phyloP scores from a whole-genome alignment of 495 filamentous ascomycete genomes.

The Chaetomium cochliodes region DNA sequence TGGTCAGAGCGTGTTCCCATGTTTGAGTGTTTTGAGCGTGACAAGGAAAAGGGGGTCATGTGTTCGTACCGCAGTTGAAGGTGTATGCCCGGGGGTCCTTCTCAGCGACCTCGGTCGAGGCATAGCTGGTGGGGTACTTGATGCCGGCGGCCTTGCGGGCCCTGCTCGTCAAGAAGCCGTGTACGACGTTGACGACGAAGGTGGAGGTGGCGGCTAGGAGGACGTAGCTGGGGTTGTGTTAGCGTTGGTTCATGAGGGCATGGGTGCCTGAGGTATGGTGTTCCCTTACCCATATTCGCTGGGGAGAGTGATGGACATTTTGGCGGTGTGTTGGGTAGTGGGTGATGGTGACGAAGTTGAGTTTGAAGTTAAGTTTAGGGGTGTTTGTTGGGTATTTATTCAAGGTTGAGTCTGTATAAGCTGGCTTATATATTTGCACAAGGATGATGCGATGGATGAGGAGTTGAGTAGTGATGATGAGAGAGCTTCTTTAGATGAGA shows the following conservation, averaged over 20 bases:
- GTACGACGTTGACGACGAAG: conserved; percentile 55
- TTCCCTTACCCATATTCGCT: conserved; percentile 44
- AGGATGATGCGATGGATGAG: background rate
- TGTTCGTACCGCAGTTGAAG: conserved; percentile 52
- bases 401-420: background rate
- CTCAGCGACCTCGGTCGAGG: conserved; percentile 55
- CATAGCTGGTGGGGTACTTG: conserved; percentile 65
- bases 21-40: background rate
- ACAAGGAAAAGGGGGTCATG: background rate
- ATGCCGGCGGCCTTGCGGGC: conserved; percentile 57
- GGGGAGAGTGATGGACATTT: conserved; percentile 38
- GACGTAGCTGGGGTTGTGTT: conserved; percentile 46
- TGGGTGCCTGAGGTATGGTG: background rate
- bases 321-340: conserved; percentile 8
- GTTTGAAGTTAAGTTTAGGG: background rate
- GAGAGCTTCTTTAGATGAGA: background rate
- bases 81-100: conserved; percentile 51
- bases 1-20: conserved; percentile 33
- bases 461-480: background rate
- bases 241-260: background rate
- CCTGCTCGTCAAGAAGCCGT: conserved; percentile 45
- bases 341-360: background rate
- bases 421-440: background rate
- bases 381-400: background rate
- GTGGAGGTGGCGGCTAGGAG: conserved; percentile 60